Base-by-base conservation (phyloP, 352 stramenopile species). In the Phytophthora palmivora region DNA sequence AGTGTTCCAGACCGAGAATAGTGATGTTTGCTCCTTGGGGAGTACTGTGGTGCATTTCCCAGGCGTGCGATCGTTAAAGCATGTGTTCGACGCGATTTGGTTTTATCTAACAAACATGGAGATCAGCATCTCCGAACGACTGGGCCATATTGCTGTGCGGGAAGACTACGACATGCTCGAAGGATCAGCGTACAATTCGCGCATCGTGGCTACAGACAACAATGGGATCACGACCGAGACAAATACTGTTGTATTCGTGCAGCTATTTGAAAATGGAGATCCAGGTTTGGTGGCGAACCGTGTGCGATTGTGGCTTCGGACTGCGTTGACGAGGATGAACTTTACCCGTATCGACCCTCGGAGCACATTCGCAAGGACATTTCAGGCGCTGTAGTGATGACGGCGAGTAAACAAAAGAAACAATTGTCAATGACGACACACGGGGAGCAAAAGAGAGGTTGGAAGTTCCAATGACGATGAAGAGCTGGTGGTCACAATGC, bases 31-130 rank as follows among this genome's bases (percentile, higher is more conserved):
- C 49, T 68, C 33, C 7, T 14, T 66, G 0, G 54, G 56, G 15
- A 64, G 70, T 22, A 63, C 51, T 4, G 45, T 67, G 11, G 52
- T 70, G 12, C 64, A 55, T 18, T 72, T 83, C 21, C 42, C 47
- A 5, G 71, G 71, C 0, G 63, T 76, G 12, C 24, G 48, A 22
- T 81, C 61, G 16, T 56, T 79, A 11, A 26, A 68, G 37, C 57
- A 74, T 45, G 70, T 76, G 53, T 80, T 58, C 30, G 71, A 83
- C 15, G 74, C 72, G 8, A 22, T 70, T 6, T 51, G 58, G 30
- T 84, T 74, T n/a, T 78, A 66, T 44, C 58, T 78, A 10, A 64
- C 51, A 26, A 84, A 81, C 38, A 72, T 84, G 53, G 72, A 84
- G 58, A 81, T 81, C 53, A 72, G 58, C 6, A 69, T 84, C 10